These are phyloP conservation scores for Hymenotorrendiella dingleyae DNA, from an alignment of 2,329 filamentous ascomycete genomes.

Conservation along the genomic window DNA sequence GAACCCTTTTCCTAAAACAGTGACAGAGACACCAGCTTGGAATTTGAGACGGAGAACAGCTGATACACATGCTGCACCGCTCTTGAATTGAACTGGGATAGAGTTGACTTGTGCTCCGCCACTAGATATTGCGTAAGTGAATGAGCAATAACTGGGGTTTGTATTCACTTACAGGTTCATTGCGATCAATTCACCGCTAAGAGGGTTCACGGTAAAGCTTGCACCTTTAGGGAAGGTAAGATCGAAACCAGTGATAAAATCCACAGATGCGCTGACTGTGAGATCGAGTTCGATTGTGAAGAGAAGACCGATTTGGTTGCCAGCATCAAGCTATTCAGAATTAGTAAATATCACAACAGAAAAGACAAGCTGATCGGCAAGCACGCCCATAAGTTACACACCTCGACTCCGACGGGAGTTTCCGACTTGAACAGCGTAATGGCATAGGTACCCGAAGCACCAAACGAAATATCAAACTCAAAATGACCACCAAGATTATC, in stretches of 20 bases:
- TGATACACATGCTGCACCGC: conserved; percentile 8
- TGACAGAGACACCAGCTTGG: conserved; percentile 4
- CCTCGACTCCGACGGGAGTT: conserved; percentile 2
- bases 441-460: conserved; percentile 6
- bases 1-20: conserved; percentile 5
- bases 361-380: too few relatives aligned
- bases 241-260: conserved; percentile 13
- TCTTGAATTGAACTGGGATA: conserved; percentile 8
- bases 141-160: neutral
- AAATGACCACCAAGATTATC: conserved; percentile 13
- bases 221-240: conserved; percentile 7
- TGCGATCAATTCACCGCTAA: conserved; percentile 8
- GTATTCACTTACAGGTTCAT: conserved; percentile 10
- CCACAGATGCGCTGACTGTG: conserved; percentile 4
- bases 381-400: neutral
- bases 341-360: neutral
- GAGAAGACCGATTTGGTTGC: conserved; percentile 7
- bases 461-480: conserved; percentile 13
- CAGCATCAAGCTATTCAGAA: conserved; percentile 1
- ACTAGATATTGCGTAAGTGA: neutral
- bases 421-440: conserved; percentile 8
- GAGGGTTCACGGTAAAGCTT: conserved; percentile 7
- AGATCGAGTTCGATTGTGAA: conserved; percentile 8
- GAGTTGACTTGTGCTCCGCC: conserved; percentile 4
- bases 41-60: conserved; percentile 10